phyloP scores from a whole-genome alignment of 306 rosid species.

The Gastrolobium villosum region DNA sequence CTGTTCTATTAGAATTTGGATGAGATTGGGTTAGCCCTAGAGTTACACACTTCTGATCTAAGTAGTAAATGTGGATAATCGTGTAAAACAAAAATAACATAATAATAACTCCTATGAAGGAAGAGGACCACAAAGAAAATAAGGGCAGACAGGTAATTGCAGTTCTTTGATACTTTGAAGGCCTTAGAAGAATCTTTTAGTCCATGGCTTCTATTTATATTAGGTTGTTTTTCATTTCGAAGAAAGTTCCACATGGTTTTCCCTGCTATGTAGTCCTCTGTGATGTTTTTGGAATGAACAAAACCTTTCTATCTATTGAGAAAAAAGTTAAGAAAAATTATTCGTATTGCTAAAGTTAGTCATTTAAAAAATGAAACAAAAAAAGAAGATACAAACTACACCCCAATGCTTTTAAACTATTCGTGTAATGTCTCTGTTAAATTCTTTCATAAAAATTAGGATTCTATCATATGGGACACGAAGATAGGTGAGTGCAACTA shows the following conservation, averaged over 20 bases:
- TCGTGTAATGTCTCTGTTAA: background rate
- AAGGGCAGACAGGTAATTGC: background rate
- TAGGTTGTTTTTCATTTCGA: background rate
- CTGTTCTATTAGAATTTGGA: background rate
- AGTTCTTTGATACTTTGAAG: background rate
- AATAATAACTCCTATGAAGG: background rate
- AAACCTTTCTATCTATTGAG: background rate
- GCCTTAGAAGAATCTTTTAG: background rate
- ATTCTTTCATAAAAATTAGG: conserved; percentile 28
- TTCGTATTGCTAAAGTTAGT: too few species aligned
- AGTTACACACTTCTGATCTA: background rate
- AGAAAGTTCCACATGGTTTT: background rate
- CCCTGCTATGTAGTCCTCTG: background rate
- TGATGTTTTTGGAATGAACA: background rate
- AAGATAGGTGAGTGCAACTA: background rate
- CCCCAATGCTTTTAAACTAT: background rate
- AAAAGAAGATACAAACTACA: background rate
- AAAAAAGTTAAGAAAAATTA: too few species aligned
- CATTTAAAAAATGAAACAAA: too few species aligned
- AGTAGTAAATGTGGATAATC: background rate
- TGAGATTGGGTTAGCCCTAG: background rate
- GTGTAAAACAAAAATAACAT: background rate
- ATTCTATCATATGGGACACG: conserved; percentile 6
- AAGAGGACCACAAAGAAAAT: background rate
- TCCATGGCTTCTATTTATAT: background rate